Evolutionary conservation across 768 basidiomycete species (phyloP).

Genomic region (Tricholoma hemisulphureum): DNA sequence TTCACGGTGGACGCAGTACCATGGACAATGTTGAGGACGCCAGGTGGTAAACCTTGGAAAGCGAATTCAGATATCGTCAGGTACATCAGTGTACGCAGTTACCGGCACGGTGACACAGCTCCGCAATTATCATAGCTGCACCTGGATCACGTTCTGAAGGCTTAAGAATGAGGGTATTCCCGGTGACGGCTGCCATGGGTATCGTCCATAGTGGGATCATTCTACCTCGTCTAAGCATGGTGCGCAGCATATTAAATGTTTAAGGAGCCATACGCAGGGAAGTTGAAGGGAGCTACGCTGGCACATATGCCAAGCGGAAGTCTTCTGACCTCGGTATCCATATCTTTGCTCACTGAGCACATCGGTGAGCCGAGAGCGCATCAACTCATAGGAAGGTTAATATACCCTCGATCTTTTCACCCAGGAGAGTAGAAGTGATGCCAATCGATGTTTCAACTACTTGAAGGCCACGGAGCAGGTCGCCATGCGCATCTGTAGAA

Average conservation of each 20-base stretch:
- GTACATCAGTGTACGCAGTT: constrained; percentile 7
- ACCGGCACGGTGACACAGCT: constrained; percentile 87
- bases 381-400: background rate
- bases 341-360: constrained; percentile 81
- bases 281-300: constrained; percentile 86
- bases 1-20: constrained; percentile 90
- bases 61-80: background rate
- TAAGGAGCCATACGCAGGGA: constrained; percentile 64
- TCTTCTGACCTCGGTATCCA: constrained; percentile 89
- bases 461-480: constrained; percentile 89
- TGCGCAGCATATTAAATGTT: constrained; percentile 1
- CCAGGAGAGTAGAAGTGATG: constrained; percentile 82
- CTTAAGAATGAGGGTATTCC: constrained; percentile 93
- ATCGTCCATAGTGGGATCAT: constrained; percentile 99
- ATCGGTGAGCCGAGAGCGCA: background rate
- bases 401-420: constrained; percentile 88
- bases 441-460: constrained; percentile 80
- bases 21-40: constrained; percentile 91
- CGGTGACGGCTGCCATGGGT: constrained; percentile 82
- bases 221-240: constrained; percentile 31
- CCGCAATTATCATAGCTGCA: constrained; percentile 96
- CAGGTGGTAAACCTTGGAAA: constrained; percentile 65
- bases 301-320: constrained; percentile 88
- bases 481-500: constrained; percentile 83
- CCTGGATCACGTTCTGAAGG: constrained; percentile 97